Percentiles rank a stretch among this genome's conserved stretches.
Evolutionary conservation across 1,284 basidiomycete species (phyloP).

Genomic region (Ustilago nuda): DNA sequence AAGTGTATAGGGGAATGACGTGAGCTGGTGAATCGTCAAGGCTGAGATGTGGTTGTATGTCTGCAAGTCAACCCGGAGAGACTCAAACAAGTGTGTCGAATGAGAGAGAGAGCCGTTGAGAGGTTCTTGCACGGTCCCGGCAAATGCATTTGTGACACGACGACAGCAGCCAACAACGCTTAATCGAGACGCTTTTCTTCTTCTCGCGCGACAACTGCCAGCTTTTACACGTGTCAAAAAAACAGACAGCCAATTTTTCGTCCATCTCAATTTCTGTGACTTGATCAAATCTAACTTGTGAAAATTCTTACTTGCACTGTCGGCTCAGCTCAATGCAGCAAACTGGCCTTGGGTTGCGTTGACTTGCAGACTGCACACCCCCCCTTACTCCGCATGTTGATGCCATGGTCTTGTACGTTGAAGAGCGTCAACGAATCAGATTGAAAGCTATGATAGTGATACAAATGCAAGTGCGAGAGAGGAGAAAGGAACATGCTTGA

Average conservation of each 20-base stretch:
- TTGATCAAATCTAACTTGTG: neutral
- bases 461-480: conserved; percentile 33
- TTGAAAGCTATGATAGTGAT: conserved; percentile 11
- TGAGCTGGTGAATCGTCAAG: neutral
- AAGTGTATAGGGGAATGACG: neutral
- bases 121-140: conserved; percentile 7
- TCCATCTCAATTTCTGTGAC: neutral
- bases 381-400: too few relatives aligned
- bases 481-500: neutral
- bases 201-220: conserved; percentile 33
- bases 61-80: neutral
- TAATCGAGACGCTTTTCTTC: conserved; percentile 16
- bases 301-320: neutral
- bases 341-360: too few relatives aligned
- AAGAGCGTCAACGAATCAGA: neutral
- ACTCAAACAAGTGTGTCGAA: neutral
- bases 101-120: neutral
- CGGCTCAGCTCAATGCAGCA: too few relatives aligned
- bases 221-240: conserved; percentile 36
- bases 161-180: conserved; percentile 7
- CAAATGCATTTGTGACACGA: conserved; percentile 36
- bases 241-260: neutral
- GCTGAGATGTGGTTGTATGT: neutral
- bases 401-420: neutral
- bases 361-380: too few relatives aligned